Evolutionary conservation across 2,329 filamentous ascomycete genomes (phyloP).

Genomic region (Diaporthe caulivora): DNA sequence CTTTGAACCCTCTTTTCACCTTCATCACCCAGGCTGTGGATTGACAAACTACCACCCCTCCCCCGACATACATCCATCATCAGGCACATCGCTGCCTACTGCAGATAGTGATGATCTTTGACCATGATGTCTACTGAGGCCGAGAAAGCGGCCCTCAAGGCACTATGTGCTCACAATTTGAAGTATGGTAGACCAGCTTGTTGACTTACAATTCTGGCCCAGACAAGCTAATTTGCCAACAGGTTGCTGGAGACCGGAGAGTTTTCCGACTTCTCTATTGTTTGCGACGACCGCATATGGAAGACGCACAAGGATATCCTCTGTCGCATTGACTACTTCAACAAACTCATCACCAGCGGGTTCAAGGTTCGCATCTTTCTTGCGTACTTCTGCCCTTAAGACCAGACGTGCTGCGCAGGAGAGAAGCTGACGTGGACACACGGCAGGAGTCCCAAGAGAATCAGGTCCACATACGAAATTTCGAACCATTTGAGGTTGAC

Average conservation of each 20-base stretch:
- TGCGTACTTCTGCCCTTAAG: no score
- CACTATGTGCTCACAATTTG: not conserved
- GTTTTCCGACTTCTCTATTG: not conserved
- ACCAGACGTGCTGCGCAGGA: not conserved
- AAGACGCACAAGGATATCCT: constrained; percentile 1
- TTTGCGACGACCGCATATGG: not conserved
- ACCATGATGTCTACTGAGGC: not conserved
- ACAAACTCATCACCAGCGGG: not conserved
- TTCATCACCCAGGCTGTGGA: no score
- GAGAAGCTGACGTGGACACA: not conserved
- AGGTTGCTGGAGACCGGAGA: not conserved
- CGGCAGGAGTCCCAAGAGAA: not conserved
- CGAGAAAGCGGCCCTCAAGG: not conserved
- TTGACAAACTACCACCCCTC: no score
- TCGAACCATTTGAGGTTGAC: not conserved
- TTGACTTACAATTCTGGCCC: not conserved
- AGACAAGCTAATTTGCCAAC: not conserved
- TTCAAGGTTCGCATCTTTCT: not conserved
- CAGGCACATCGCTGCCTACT: not conserved
- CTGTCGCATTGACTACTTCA: not conserved
- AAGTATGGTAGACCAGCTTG: not conserved
- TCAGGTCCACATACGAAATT: not conserved
- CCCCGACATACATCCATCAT: not conserved
- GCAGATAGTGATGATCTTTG: not conserved
- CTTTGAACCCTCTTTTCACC: no score